Percentiles rank a stretch among this genome's conserved stretches.
Evolutionary conservation across 352 stramenopile genomes (phyloP).

Genomic region (Thalassiosira hispida): DNA sequence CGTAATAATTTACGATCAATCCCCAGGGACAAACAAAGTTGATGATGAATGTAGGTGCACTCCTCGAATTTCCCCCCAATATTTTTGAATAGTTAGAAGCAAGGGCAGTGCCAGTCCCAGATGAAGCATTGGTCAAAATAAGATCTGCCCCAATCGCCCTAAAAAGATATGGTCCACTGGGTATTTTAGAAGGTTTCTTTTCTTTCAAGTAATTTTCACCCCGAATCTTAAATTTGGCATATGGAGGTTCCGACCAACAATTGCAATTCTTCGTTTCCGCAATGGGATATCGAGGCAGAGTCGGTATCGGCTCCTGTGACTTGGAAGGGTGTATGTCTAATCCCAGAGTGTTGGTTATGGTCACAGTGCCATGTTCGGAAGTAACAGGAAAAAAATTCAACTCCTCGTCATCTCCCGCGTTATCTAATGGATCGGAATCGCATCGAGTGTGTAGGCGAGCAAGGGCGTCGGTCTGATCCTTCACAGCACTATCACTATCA

Average conservation of each 20-base stretch:
- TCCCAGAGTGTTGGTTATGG: background rate
- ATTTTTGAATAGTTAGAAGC: constrained; percentile 36
- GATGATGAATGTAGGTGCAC: constrained; percentile 64
- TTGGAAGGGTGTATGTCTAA: background rate
- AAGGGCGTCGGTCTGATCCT: background rate
- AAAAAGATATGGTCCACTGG: constrained; percentile 64
- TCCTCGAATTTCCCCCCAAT: constrained; percentile 55
- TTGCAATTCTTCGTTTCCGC: constrained; percentile 71
- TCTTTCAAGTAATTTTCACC: constrained; percentile 63
- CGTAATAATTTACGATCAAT: constrained; percentile 77
- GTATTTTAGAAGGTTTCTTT: constrained; percentile 63
- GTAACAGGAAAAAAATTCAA: background rate
- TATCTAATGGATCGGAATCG: constrained; percentile 43
- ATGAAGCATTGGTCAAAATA: constrained; percentile 66
- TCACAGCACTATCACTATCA: background rate
- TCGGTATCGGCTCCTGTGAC: constrained; percentile 38
- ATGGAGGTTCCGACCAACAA: constrained; percentile 74
- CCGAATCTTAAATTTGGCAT: constrained; percentile 66
- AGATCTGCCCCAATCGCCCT: constrained; percentile 69
- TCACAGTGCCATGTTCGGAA: constrained; percentile 5
- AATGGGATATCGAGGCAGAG: constrained; percentile 68
- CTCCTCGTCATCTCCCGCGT: background rate
- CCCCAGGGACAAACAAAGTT: constrained; percentile 82
- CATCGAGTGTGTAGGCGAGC: background rate
- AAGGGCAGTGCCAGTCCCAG: constrained; percentile 25